Conservation (phyloP, 805 yeast genomes). For the Pichia eremophila region DNA sequence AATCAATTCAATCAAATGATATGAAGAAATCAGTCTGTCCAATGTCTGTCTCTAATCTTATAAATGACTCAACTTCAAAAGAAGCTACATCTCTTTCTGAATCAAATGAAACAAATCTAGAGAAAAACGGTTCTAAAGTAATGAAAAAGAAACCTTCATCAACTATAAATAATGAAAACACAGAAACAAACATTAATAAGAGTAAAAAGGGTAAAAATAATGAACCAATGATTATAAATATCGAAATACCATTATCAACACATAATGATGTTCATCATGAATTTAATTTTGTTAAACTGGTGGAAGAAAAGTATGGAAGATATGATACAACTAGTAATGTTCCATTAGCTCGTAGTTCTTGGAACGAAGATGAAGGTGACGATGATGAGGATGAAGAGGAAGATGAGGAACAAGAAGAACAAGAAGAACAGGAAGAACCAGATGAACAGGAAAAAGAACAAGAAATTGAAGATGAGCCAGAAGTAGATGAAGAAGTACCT, state of each 20-base stretch:
- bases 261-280: conserved; percentile 54
- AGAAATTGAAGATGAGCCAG: not conserved
- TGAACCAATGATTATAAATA: conserved; percentile 9
- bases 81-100: too few species aligned
- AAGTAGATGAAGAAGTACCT: conserved; percentile 13
- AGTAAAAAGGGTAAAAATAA: not conserved
- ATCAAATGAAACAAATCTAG: too few species aligned
- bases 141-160: not conserved
- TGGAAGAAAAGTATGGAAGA: conserved; percentile 79
- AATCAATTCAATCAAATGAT: not conserved
- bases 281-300: conserved; percentile 60
- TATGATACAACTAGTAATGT: conserved; percentile 49
- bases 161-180: not conserved
- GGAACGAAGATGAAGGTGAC: conserved; percentile 38
- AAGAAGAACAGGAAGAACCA: conserved; percentile 23
- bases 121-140: too few species aligned
- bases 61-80: not conserved
- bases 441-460: conserved; percentile 28
- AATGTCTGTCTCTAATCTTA: not conserved
- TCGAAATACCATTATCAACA: conserved; percentile 25
- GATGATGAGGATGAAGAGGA: conserved; percentile 29
- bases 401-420: conserved; percentile 14
- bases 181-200: not conserved
- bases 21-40: not conserved
- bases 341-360: conserved; percentile 23